These are phyloP conservation scores for Cicer yamashitae DNA, from an alignment of 306 rosid species.

Conservation along the genomic window DNA sequence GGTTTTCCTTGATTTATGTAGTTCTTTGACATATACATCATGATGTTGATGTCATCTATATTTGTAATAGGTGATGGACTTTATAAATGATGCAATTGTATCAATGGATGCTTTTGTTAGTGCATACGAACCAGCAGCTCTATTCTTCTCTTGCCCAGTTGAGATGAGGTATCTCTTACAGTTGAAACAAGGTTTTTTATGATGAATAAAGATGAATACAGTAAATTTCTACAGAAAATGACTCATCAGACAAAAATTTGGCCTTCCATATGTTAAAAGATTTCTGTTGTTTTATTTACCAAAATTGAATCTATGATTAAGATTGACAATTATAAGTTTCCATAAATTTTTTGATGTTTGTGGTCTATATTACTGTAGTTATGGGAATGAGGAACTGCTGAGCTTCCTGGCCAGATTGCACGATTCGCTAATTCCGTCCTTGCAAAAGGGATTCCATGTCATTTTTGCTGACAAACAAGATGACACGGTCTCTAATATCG, in stretches of 20 bases:
- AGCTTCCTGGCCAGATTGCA: constrained; percentile 86
- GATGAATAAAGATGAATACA: constrained; percentile 25
- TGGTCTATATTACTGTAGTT: constrained; percentile 57
- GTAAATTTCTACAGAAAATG: constrained; percentile 21
- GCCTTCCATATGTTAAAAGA: constrained; percentile 20
- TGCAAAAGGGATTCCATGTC: constrained; percentile 56
- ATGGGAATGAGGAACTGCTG: constrained; percentile 79
- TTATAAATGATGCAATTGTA: constrained; percentile 84
- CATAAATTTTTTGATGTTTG: constrained; percentile 3
- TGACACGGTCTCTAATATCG: constrained; percentile 50
- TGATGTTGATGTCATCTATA: constrained; percentile 36
- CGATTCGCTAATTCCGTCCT: constrained; percentile 81
- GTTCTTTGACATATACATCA: constrained; percentile 41
- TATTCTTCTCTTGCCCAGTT: constrained; percentile 77
- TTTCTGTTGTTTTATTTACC: constrained; percentile 26
- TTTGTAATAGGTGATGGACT: constrained; percentile 84
- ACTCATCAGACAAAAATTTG: constrained; percentile 15
- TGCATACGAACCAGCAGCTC: constrained; percentile 73
- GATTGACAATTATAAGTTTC: background rate
- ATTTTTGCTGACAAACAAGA: constrained; percentile 58
- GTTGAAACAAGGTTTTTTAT: constrained; percentile 26
- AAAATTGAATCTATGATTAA: constrained; percentile 11
- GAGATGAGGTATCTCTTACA: constrained; percentile 69
- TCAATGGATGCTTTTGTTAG: constrained; percentile 76
- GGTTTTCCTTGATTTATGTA: constrained; percentile 20